phyloP scores from a whole-genome alignment of 169 alveolate genomes.

The Cryptosporidium bovis region DNA sequence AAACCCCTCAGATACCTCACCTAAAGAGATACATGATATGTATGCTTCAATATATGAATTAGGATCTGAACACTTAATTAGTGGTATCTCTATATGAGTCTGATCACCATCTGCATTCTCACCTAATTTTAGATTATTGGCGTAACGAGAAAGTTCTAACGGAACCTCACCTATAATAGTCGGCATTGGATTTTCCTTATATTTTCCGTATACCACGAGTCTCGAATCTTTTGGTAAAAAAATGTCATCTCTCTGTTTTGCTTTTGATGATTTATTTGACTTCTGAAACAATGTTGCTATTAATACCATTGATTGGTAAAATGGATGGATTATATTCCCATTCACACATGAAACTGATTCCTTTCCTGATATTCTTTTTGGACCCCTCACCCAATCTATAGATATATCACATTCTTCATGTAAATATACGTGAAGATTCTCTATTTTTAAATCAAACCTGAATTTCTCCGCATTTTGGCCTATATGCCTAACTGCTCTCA shows the following conservation, averaged over 20 bases:
- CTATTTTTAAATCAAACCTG: constrained; percentile 53
- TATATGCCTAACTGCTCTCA: constrained; percentile 69
- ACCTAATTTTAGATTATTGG: constrained; percentile 6
- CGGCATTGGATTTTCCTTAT: constrained; percentile 52
- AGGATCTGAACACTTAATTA: constrained; percentile 72
- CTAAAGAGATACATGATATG: constrained; percentile 54
- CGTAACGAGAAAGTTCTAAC: constrained; percentile 59
- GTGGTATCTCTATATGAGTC: constrained; percentile 35
- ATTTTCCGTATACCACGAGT: constrained; percentile 44
- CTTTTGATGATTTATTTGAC: not conserved
- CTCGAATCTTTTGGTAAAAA: constrained; percentile 70
- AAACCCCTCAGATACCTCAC: constrained; percentile 61
- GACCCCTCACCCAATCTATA: constrained; percentile 75
- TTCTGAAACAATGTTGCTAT: constrained; percentile 60
- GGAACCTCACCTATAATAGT: constrained; percentile 53
- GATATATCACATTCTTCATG: constrained; percentile 62
- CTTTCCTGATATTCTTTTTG: constrained; percentile 72
- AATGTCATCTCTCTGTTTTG: not conserved
- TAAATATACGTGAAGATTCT: constrained; percentile 32
- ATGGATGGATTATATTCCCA: constrained; percentile 68
- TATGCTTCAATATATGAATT: constrained; percentile 56
- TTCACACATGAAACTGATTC: constrained; percentile 68
- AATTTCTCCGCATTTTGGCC: constrained; percentile 71
- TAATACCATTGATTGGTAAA: constrained; percentile 63
- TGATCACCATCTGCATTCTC: constrained; percentile 19